phyloP scores from a whole-genome alignment of 2,329 filamentous ascomycete genomes.

The Teratosphaeria destructans region DNA sequence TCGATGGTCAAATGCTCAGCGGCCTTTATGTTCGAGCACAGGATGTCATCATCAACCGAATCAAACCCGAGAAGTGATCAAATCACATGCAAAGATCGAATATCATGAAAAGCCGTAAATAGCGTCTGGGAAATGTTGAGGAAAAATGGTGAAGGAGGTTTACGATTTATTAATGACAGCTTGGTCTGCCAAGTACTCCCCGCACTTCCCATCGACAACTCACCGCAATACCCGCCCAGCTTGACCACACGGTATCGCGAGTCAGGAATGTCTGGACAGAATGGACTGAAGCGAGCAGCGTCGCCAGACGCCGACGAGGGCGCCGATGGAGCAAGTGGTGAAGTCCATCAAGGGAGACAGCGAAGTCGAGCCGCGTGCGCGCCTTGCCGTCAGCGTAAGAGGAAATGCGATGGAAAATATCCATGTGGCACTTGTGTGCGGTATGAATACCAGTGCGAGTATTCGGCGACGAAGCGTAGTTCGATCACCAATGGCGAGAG shows the following conservation, averaged over 20 bases:
- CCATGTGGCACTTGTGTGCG: slow-evolving; percentile 26
- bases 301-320: slow-evolving; percentile 12
- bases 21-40: too few species aligned
- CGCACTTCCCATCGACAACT: neutral
- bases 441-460: slow-evolving; percentile 27
- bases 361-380: slow-evolving; percentile 25
- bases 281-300: slow-evolving; percentile 12
- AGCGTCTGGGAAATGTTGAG: too few species aligned
- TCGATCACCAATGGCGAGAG: slow-evolving; percentile 17
- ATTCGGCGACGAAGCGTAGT: slow-evolving; percentile 19
- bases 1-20: too few species aligned
- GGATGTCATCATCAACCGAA: too few species aligned
- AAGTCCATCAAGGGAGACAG: slow-evolving; percentile 19
- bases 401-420: slow-evolving; percentile 19
- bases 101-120: too few species aligned
- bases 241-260: neutral
- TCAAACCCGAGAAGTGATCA: too few species aligned
- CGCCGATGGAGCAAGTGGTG: slow-evolving; percentile 1
- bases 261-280: slow-evolving; percentile 4
- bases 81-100: too few species aligned
- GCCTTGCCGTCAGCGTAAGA: slow-evolving; percentile 22
- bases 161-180: too few species aligned
- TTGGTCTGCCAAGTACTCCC: too few species aligned
- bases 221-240: neutral
- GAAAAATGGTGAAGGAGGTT: too few species aligned